Base-by-base conservation (phyloP, 139 green algal genomes). In the Chlamydomonas incerta region DNA sequence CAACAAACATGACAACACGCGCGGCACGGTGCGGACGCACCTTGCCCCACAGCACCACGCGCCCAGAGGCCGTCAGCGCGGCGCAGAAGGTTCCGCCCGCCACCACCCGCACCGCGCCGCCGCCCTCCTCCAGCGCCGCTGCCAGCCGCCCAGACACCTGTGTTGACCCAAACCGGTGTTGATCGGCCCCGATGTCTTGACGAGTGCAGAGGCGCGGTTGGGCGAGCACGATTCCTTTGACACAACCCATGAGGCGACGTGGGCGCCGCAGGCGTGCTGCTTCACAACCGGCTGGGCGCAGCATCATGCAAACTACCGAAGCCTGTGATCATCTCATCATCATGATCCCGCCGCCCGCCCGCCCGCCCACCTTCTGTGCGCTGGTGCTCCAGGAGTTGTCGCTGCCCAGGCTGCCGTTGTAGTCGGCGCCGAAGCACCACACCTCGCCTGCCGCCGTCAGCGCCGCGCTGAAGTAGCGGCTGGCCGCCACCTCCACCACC, bases 31-130 rank as follows among this genome's bases (percentile, higher is more conserved):
- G 41, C 41, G 8, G 8, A 5, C 41, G 41, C 41, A 93, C 67
- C 80, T 92, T 90, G 37, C 93, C 93, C 93, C 94, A 96, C 46
- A 96, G 58, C 14, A 96, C 74, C 72, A 96, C 90, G 10, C 63
- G 41, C 18, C 80, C 80, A 2, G 13, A 14, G 8, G 60, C 74
- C 14, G 92, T 96, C 2, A 97, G 81, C 28, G 87, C 87, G 23
- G 88, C 81, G 75, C 81, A 92, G 84, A 95, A 96, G 46, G 83
- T 90, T 57, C 90, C 88, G n/a, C 92, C 94, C 23, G 92, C 86
- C 23, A 87, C 92, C 33, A 95, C 87, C 37, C 62, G 67, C 11
- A 89, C 52, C 5, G 93, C 93, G 18, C 91, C 94, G 37, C 94
- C 93, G 28, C 88, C 80, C 60, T 91, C 90, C 28, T 72, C 74